These are phyloP conservation scores for Potentilla sterilis DNA, from an alignment of 306 rosid genomes.

Conservation along the genomic window DNA sequence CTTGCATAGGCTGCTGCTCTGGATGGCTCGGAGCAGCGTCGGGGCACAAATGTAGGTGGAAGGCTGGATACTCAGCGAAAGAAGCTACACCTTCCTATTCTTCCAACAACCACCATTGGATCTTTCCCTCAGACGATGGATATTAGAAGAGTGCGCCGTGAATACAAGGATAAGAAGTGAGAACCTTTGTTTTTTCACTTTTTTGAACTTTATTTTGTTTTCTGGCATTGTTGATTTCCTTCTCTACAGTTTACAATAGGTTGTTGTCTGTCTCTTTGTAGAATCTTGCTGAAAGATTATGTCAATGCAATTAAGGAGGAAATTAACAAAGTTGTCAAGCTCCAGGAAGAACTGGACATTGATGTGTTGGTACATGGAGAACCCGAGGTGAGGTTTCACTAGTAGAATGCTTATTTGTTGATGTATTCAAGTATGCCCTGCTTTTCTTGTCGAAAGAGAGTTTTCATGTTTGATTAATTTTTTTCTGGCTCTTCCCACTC, in stretches of 20 bases:
- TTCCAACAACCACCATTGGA: slow-evolving; percentile 85
- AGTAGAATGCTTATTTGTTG: slow-evolving; percentile 13
- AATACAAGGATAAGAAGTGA: slow-evolving; percentile 77
- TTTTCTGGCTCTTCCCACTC: slow-evolving; percentile 20
- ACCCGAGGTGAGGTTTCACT: slow-evolving; percentile 63
- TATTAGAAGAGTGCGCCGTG: slow-evolving; percentile 77
- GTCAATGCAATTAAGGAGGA: slow-evolving; percentile 66
- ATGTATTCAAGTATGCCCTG: not conserved
- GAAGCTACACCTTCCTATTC: slow-evolving; percentile 73
- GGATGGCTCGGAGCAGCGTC: slow-evolving; percentile 68
- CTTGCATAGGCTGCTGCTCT: slow-evolving; percentile 65
- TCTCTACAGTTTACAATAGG: slow-evolving; percentile 4
- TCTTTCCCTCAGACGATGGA: slow-evolving; percentile 86
- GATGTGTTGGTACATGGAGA: slow-evolving; percentile 92
- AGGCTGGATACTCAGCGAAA: slow-evolving; percentile 77
- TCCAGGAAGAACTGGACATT: slow-evolving; percentile 87
- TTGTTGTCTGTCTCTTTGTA: slow-evolving; percentile 22
- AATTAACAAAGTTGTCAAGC: slow-evolving; percentile 69
- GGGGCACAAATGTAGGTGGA: slow-evolving; percentile 64
- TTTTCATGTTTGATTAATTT: slow-evolving; percentile 3
- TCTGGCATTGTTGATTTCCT: not conserved
- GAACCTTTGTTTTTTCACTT: slow-evolving; percentile 15
- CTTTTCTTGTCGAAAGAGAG: not conserved
- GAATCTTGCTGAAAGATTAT: slow-evolving; percentile 69
- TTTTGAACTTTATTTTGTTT: not conserved